Conservation (phyloP, 495 filamentous ascomycete genomes). For the Aspergillus olivimuriae region DNA sequence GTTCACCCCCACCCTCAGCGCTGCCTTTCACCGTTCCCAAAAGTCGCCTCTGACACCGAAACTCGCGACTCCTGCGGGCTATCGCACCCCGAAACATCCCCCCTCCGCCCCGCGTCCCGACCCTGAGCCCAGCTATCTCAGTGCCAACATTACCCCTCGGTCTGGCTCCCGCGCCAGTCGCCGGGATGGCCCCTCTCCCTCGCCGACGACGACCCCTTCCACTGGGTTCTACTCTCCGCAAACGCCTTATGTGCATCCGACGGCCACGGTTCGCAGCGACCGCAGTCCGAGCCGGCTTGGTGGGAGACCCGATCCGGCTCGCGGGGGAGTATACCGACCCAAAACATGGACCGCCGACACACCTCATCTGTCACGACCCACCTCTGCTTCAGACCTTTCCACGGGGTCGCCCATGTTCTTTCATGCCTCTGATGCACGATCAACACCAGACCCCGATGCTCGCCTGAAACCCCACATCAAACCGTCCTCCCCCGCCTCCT, state of each 20-base stretch:
- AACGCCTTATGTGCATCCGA: slow-evolving; percentile 26
- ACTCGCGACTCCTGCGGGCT: slow-evolving; percentile 34
- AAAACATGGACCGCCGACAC: slow-evolving; percentile 32
- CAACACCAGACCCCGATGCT: slow-evolving; percentile 23
- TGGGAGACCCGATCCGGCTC: slow-evolving; percentile 25
- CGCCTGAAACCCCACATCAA: slow-evolving; percentile 24
- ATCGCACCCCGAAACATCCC: slow-evolving; percentile 27
- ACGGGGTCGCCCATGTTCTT: slow-evolving; percentile 60
- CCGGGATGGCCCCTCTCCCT: slow-evolving; percentile 56
- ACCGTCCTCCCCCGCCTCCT: slow-evolving; percentile 38
- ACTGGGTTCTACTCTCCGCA: slow-evolving; percentile 26
- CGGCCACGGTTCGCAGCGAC: slow-evolving; percentile 27
- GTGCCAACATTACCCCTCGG: slow-evolving; percentile 64
- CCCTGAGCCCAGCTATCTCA: slow-evolving; percentile 45
- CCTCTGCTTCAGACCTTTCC: slow-evolving; percentile 25
- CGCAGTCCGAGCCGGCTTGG: slow-evolving; percentile 32
- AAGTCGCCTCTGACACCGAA: slow-evolving; percentile 45
- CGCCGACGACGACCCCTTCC: slow-evolving; percentile 51
- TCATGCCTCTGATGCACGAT: slow-evolving; percentile 64
- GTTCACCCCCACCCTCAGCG: slow-evolving; percentile 44
- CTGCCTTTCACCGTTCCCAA: slow-evolving; percentile 35
- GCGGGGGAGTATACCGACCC: slow-evolving; percentile 26
- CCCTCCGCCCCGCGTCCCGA: slow-evolving; percentile 32
- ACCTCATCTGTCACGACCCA: slow-evolving; percentile 22
- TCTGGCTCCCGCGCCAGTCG: slow-evolving; percentile 60